These are phyloP conservation scores for Proliferodiscus dingleyae DNA, from an alignment of 2,329 filamentous ascomycete genomes.

Conservation along the genomic window DNA sequence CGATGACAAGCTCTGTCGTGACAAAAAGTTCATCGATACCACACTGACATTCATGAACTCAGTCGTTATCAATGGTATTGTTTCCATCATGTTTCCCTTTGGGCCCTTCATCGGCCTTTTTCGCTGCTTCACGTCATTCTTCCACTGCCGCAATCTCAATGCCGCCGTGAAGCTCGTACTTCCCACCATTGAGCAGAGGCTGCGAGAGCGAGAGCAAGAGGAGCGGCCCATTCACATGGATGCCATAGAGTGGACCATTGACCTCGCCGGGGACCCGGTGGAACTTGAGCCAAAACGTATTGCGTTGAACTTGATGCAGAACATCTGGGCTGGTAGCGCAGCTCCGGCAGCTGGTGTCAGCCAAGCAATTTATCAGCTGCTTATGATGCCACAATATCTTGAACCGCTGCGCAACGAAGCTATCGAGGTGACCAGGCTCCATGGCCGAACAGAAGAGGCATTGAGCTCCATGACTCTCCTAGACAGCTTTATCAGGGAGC, in stretches of 20 bases:
- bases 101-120: not conserved
- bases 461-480: not conserved
- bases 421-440: not conserved
- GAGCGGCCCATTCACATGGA: not conserved
- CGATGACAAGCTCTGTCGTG: not conserved
- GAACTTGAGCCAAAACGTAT: not conserved
- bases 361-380: not conserved
- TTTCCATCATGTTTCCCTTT: not conserved
- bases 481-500: conserved; percentile 2
- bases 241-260: conserved; percentile 1
- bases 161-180: not conserved
- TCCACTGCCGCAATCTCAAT: too few relatives aligned
- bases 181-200: not conserved
- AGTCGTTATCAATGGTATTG: not conserved
- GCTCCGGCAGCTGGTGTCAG: not conserved
- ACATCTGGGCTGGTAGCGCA: not conserved
- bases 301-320: not conserved
- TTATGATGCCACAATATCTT: not conserved
- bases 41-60: not conserved
- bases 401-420: not conserved
- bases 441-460: not conserved
- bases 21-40: not conserved
- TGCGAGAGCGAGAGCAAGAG: not conserved
- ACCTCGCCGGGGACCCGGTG: not conserved
- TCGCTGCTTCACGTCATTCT: not conserved